Evolutionary conservation across 202 grass and related monocot genomes (phyloP).

Genomic region (Musa balbisiana): DNA sequence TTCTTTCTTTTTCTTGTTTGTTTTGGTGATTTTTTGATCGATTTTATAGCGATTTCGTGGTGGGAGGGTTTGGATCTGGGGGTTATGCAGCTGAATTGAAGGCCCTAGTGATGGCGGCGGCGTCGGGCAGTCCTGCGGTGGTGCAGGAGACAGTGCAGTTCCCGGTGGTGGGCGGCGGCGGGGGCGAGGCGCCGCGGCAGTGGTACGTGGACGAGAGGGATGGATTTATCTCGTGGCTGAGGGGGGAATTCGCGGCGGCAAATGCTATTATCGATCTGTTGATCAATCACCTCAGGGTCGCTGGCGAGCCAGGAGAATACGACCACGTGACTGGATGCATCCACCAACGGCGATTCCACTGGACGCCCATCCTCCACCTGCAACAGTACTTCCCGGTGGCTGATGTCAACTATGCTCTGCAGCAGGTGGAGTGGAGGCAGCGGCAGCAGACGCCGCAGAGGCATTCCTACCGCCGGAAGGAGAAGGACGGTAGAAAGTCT

Average conservation of each 20-base stretch:
- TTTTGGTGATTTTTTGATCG: neutral
- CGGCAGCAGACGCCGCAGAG: constrained; percentile 19
- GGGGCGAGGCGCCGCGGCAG: constrained; percentile 1
- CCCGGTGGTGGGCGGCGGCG: neutral
- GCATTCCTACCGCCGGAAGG: constrained; percentile 11
- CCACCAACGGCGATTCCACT: constrained; percentile 74
- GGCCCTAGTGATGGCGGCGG: neutral
- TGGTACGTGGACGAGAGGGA: constrained; percentile 23
- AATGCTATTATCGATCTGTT: constrained; percentile 52
- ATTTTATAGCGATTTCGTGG: neutral
- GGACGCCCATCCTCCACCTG: constrained; percentile 76
- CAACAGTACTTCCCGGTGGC: constrained; percentile 84
- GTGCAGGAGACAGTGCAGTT: constrained; percentile 2
- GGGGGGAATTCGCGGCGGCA: constrained; percentile 22
- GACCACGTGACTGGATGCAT: constrained; percentile 55
- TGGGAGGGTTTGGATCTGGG: neutral
- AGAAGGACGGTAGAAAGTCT: constrained; percentile 9
- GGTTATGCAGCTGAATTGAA: neutral
- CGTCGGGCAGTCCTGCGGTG: constrained; percentile 10
- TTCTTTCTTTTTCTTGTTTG: neutral
- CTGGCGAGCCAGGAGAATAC: constrained; percentile 58
- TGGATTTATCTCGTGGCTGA: constrained; percentile 24
- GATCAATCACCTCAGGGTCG: constrained; percentile 51
- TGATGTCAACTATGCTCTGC: constrained; percentile 58
- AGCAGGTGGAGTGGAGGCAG: constrained; percentile 56